Conservation (phyloP, 2,329 filamentous ascomycete species). For the Aspergillus sp. region DNA sequence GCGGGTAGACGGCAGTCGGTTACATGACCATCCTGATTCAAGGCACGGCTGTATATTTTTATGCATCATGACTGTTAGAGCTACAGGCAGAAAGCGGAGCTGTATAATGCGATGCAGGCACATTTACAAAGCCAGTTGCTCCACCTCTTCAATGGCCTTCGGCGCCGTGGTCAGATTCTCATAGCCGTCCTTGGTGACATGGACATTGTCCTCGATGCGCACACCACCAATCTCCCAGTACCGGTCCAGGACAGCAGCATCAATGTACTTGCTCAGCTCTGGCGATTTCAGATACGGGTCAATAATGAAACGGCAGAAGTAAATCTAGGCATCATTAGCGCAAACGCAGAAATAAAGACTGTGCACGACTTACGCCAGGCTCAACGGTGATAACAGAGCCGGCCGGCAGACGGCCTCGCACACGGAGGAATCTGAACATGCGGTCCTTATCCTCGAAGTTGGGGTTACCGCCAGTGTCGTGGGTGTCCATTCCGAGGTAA, state of each 20-base stretch:
- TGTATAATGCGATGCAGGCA: not conserved
- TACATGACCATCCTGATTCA: too few relatives aligned
- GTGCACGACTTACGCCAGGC: constrained; percentile 57
- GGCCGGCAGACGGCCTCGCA: constrained; percentile 64
- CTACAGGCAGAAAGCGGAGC: too few relatives aligned
- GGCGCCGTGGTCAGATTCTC: constrained; percentile 78
- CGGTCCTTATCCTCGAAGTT: constrained; percentile 70
- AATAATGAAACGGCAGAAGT: constrained; percentile 87
- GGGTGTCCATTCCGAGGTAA: constrained; percentile 86
- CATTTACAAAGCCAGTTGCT: constrained; percentile 33
- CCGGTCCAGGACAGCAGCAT: constrained; percentile 59
- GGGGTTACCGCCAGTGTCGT: constrained; percentile 72
- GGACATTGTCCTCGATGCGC: constrained; percentile 82
- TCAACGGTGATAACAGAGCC: constrained; percentile 88
- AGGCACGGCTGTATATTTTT: too few relatives aligned
- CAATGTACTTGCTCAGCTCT: constrained; percentile 65
- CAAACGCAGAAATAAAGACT: constrained; percentile 3
- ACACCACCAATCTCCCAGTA: constrained; percentile 90
- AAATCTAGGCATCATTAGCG: constrained; percentile 45
- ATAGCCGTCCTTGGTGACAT: constrained; percentile 66
- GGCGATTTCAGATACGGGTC: constrained; percentile 67
- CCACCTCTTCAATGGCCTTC: constrained; percentile 60
- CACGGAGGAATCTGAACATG: constrained; percentile 79
- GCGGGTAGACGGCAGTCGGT: too few relatives aligned
- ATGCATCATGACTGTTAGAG: too few relatives aligned